Conservation (phyloP, 768 basidiomycete genomes). For the Trametes meyenii region DNA sequence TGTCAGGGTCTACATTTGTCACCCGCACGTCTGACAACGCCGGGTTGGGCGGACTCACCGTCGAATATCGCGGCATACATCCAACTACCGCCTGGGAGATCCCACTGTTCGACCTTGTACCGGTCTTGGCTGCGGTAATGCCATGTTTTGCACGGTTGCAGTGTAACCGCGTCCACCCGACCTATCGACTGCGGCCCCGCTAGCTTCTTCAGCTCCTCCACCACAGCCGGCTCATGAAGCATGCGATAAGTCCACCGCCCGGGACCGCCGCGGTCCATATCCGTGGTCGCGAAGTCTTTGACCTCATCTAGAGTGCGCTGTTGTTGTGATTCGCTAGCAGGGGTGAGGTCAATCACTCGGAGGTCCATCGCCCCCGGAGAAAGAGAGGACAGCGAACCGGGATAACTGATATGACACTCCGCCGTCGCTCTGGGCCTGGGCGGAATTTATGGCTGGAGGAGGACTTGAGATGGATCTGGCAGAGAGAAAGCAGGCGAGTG, state of each 20-base stretch:
- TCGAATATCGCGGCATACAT: constrained; percentile 50
- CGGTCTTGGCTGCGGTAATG: constrained; percentile 46
- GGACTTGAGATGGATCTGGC: constrained; percentile 15
- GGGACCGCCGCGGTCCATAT: constrained; percentile 54
- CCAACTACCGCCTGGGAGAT: constrained; percentile 45
- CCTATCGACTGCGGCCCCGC: constrained; percentile 39
- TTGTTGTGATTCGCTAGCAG: constrained; percentile 50
- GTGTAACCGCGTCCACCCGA: constrained; percentile 43
- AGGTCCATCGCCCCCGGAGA: constrained; percentile 24
- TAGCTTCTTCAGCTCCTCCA: constrained; percentile 42
- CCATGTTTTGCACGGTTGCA: constrained; percentile 46
- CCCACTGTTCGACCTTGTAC: constrained; percentile 44
- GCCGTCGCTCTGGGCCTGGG: not conserved
- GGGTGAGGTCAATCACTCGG: constrained; percentile 45
- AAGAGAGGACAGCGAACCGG: constrained; percentile 3
- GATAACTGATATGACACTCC: not conserved
- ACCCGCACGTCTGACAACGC: not conserved
- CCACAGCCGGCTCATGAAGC: constrained; percentile 44
- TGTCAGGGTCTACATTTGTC: not conserved
- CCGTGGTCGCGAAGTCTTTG: constrained; percentile 52
- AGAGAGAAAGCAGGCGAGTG: constrained; percentile 6
- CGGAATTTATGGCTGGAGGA: constrained; percentile 6
- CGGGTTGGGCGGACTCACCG: constrained; percentile 33
- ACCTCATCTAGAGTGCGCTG: constrained; percentile 56
- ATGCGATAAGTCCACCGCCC: constrained; percentile 58